phyloP scores from a whole-genome alignment of 2,329 filamentous ascomycete species.

The Zopfia rhizophila region DNA sequence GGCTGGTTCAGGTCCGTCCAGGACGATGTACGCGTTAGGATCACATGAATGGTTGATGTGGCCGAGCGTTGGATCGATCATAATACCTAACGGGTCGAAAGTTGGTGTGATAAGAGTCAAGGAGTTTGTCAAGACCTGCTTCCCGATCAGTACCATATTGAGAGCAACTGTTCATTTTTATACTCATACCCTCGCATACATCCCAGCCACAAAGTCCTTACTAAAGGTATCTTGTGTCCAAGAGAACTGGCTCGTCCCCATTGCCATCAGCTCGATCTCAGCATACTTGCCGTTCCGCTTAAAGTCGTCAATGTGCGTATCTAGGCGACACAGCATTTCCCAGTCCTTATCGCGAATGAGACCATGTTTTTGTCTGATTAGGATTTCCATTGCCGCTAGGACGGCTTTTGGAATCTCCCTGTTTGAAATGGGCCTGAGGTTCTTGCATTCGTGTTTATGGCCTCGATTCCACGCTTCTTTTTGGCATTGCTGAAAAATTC shows the following conservation, averaged over 20 bases:
- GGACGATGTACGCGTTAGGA: conserved; percentile 67
- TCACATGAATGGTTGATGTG: conserved; percentile 71
- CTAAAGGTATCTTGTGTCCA: conserved; percentile 52
- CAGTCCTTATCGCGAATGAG: conserved; percentile 53
- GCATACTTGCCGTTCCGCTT: conserved; percentile 52
- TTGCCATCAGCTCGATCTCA: conserved; percentile 63
- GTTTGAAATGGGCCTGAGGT: conserved; percentile 57
- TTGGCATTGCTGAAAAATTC: conserved; percentile 64
- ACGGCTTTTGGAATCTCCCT: conserved; percentile 64
- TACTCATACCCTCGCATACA: conserved; percentile 58
- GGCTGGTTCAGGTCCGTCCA: conserved; percentile 63
- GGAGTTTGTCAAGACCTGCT: conserved; percentile 67
- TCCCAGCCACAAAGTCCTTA: conserved; percentile 55
- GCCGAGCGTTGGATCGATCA: conserved; percentile 65
- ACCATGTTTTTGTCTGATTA: conserved; percentile 57
- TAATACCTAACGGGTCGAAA: conserved; percentile 68
- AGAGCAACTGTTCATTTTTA: conserved; percentile 2
- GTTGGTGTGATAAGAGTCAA: conserved; percentile 66
- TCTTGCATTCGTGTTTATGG: conserved; percentile 70
- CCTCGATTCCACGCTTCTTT: conserved; percentile 66
- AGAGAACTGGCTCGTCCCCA: conserved; percentile 65
- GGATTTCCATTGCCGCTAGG: conserved; percentile 65
- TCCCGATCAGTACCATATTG: too few species aligned
- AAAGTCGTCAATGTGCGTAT: conserved; percentile 63
- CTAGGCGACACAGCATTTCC: conserved; percentile 56